These are phyloP conservation scores for Rhodotorula sp. DNA, from an alignment of 1,284 basidiomycete genomes.

Conservation along the genomic window DNA sequence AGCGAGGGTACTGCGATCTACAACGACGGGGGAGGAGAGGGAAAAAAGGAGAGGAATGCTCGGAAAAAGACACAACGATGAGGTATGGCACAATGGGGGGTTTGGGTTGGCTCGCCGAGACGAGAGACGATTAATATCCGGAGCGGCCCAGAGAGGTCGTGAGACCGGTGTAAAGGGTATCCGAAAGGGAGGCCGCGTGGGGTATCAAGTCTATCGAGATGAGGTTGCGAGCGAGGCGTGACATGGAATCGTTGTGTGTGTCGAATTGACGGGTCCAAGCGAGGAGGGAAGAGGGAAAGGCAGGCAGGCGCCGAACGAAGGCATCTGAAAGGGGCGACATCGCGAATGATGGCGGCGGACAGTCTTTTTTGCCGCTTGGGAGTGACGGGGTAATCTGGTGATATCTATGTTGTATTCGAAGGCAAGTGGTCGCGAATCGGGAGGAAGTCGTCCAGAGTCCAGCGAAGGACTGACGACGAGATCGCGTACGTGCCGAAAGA, in stretches of 20 bases:
- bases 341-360: constrained; percentile 1
- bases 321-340: background rate
- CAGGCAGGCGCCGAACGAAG: background rate
- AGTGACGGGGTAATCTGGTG: background rate
- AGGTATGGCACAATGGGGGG: background rate
- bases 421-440: constrained; percentile 3
- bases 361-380: background rate
- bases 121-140: constrained; percentile 1
- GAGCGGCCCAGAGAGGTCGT: background rate
- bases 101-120: constrained; percentile 1
- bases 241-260: background rate
- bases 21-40: background rate
- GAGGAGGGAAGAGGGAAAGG: background rate
- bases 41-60: background rate
- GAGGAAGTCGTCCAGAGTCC: background rate
- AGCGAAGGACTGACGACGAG: background rate
- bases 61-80: constrained; percentile 1
- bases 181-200: background rate
- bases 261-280: background rate
- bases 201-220: constrained; percentile 1
- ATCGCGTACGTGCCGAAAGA: background rate
- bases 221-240: background rate
- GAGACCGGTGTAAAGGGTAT: background rate
- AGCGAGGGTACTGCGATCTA: constrained; percentile 1
- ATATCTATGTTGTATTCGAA: background rate